Conservation (phyloP, 148 eudicot genomes). For the Gaultheria prostrata region DNA sequence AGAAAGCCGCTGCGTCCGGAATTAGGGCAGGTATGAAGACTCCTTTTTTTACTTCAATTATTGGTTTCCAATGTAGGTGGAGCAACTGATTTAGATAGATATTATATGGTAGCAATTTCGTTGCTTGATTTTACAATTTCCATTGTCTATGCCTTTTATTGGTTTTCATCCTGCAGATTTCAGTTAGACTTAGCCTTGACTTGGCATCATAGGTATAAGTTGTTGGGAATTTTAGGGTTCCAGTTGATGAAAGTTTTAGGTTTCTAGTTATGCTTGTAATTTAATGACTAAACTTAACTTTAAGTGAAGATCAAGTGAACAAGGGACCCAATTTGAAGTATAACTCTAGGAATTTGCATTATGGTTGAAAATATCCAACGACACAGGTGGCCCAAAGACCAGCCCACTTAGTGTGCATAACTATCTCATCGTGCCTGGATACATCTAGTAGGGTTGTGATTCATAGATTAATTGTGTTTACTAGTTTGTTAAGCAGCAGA, state of each 20-base stretch:
- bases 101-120: too few relatives aligned
- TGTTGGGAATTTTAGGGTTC: neutral
- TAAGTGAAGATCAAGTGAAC: neutral
- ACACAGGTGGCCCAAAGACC: neutral
- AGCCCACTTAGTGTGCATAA: neutral
- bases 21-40: conserved; percentile 39
- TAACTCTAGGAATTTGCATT: neutral
- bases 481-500: neutral
- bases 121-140: neutral
- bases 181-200: neutral
- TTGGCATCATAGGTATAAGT: neutral
- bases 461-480: neutral
- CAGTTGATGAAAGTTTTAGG: neutral
- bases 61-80: neutral
- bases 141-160: neutral
- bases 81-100: neutral
- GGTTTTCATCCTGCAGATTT: neutral
- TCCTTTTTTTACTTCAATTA: neutral
- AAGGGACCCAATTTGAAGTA: neutral
- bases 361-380: neutral
- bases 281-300: neutral
- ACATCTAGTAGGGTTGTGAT: too few relatives aligned
- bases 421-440: neutral
- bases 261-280: neutral
- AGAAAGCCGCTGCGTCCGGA: conserved; percentile 48